Evolutionary conservation across 1,139 yeast genomes (phyloP), one percentile per base, ranked within the genome.

Genomic region (Blastobotrys malaysiensis): DNA sequence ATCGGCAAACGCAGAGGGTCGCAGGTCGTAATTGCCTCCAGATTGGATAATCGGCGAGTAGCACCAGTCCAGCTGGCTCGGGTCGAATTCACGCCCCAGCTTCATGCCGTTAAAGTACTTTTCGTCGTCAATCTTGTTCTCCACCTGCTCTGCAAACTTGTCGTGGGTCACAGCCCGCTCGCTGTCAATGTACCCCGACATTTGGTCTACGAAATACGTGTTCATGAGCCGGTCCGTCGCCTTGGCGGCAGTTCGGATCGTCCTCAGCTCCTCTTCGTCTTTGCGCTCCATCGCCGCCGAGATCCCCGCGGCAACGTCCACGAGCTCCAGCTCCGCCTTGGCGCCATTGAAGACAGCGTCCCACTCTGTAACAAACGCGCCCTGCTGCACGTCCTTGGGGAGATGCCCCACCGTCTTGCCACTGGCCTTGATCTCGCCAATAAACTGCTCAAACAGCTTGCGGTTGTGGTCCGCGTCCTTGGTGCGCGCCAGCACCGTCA

Each of bases 41-140:
- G 95, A 86, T 72, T 91, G 96, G 56, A 93, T 79, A 55, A 89
- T 87, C 27, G 99, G 98, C 49, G 90, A 83, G 70, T 89, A 90
- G 63, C 97, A 88, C 97, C 97, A 93, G 70, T 93, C 98, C 43
- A 93, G 73, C 59, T 83, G 82, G 58, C 82, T 84, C 2, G 86
- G 77, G 65, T 89, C 96, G 62, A 89, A 86, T 54, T 82, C 91
- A 48, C 80, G 67, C 9, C 83, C 78, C 9, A 82, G 70, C 64
- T 85, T 86, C 61, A 78, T 72, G 49, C 76, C 76, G 58, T 75
- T 78, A 69, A 86, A 81, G 76, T 89, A 87, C 65, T 81, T 83
- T 57, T 78, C 77, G 63, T 83, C 88, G 62, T 90, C 97, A 61
- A 93, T 86, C 68, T 84, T 86, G 66, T 79, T 82, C 68, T 91